phyloP scores from a whole-genome alignment of 768 basidiomycete genomes.

The Tricholoma terreum region DNA sequence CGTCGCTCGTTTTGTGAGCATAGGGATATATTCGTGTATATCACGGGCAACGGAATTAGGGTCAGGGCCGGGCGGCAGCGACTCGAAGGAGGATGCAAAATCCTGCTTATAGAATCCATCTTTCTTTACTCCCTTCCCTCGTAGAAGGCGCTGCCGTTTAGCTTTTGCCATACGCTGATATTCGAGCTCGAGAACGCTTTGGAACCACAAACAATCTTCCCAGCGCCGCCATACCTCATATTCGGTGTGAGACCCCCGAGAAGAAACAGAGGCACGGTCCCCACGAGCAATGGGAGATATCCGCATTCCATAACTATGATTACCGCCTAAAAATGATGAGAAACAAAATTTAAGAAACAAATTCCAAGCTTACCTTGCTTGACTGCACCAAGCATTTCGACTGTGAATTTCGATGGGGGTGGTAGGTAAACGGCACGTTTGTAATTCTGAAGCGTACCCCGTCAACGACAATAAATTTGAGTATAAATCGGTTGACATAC shows the following conservation, averaged over 20 bases:
- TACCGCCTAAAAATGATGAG: constrained; percentile 38
- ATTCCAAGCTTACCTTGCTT: constrained; percentile 46
- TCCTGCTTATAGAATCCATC: constrained; percentile 69
- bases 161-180: constrained; percentile 60
- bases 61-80: constrained; percentile 80
- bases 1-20: constrained; percentile 66
- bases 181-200: constrained; percentile 63
- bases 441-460: constrained; percentile 41
- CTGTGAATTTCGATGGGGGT: constrained; percentile 56
- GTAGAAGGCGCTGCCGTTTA: constrained; percentile 63
- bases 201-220: constrained; percentile 82
- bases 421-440: constrained; percentile 59
- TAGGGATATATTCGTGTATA: constrained; percentile 64
- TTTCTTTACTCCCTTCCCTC: constrained; percentile 76
- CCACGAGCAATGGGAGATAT: constrained; percentile 43
- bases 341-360: constrained; percentile 5
- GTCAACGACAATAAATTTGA: background rate
- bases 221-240: constrained; percentile 79
- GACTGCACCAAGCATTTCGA: constrained; percentile 54
- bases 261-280: constrained; percentile 38
- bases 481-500: background rate
- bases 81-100: constrained; percentile 80
- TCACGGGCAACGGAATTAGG: constrained; percentile 69
- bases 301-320: constrained; percentile 60
- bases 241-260: constrained; percentile 36